phyloP scores from a whole-genome alignment of 1,284 basidiomycete species.

The Trametes versicolor region DNA sequence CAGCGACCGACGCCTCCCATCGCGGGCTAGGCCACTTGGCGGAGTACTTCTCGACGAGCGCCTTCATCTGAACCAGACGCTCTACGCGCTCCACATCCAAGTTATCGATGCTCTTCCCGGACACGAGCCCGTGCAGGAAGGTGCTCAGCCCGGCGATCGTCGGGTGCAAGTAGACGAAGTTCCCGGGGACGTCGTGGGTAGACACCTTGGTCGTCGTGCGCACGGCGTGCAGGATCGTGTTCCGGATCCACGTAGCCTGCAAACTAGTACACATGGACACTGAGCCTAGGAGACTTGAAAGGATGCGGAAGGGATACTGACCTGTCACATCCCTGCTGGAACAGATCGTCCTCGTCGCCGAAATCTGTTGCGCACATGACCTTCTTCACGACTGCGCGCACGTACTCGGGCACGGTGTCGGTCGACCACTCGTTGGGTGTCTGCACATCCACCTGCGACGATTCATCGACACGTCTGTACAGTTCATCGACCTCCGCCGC shows the following conservation, averaged over 20 bases:
- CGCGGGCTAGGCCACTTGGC: neutral
- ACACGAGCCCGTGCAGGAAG: conserved; percentile 26
- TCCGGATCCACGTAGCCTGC: conserved; percentile 50
- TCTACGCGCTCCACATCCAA: conserved; percentile 22
- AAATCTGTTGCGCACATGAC: conserved; percentile 34
- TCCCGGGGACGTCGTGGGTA: conserved; percentile 34
- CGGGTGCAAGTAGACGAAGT: conserved; percentile 48
- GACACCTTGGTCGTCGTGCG: conserved; percentile 33
- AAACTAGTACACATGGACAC: conserved; percentile 37
- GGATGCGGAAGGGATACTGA: conserved; percentile 11
- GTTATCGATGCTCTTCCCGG: conserved; percentile 21
- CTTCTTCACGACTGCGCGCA: conserved; percentile 38
- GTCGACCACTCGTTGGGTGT: conserved; percentile 40
- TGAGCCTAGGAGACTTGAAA: neutral
- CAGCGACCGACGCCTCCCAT: neutral
- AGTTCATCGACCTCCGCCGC: conserved; percentile 43
- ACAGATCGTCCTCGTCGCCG: conserved; percentile 35
- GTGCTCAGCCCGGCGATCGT: conserved; percentile 39
- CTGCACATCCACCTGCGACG: conserved; percentile 33
- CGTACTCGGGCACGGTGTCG: conserved; percentile 33
- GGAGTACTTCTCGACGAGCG: conserved; percentile 45
- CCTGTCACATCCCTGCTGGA: conserved; percentile 52
- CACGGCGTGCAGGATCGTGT: conserved; percentile 44
- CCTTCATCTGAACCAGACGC: conserved; percentile 24
- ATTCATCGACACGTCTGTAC: conserved; percentile 43